These are phyloP conservation scores for Asclepias syriaca DNA, from an alignment of 257 asterid species.

Conservation along the genomic window DNA sequence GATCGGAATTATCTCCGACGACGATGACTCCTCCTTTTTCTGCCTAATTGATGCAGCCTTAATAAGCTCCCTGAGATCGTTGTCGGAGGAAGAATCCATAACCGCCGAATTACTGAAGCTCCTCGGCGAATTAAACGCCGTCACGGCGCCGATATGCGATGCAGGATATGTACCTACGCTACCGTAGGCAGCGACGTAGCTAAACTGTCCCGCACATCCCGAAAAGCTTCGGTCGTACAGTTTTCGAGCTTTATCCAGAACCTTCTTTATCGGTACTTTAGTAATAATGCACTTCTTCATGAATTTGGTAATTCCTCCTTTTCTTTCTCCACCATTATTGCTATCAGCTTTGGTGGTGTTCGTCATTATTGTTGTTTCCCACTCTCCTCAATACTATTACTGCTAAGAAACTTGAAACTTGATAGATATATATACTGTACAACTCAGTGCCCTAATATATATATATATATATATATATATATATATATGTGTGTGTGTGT, in stretches of 20 bases:
- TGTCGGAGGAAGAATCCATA: constrained; percentile 10
- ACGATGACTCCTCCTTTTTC: too few relatives aligned
- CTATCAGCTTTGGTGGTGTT: background rate
- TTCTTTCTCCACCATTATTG: background rate
- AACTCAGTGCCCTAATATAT: too few relatives aligned
- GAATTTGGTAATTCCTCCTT: constrained; percentile 23
- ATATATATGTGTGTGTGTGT: too few relatives aligned
- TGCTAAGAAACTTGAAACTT: too few relatives aligned
- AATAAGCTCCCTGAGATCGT: constrained; percentile 41
- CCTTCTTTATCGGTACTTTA: constrained; percentile 28
- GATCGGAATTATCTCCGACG: too few relatives aligned
- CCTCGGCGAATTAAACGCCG: constrained; percentile 18
- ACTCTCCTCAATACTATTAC: too few relatives aligned
- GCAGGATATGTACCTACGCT: constrained; percentile 28
- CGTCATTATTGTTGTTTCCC: background rate
- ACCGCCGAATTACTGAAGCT: constrained; percentile 20
- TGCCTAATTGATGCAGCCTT: constrained; percentile 37
- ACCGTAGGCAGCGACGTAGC: constrained; percentile 2
- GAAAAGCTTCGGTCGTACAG: constrained; percentile 36
- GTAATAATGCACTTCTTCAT: constrained; percentile 21
- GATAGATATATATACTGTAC: too few relatives aligned
- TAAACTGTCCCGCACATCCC: constrained; percentile 35
- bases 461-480: too few relatives aligned
- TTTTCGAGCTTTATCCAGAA: constrained; percentile 42
- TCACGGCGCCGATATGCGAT: background rate